phyloP scores from a whole-genome alignment of 306 rosid species.

The Astragalus membranaceus region DNA sequence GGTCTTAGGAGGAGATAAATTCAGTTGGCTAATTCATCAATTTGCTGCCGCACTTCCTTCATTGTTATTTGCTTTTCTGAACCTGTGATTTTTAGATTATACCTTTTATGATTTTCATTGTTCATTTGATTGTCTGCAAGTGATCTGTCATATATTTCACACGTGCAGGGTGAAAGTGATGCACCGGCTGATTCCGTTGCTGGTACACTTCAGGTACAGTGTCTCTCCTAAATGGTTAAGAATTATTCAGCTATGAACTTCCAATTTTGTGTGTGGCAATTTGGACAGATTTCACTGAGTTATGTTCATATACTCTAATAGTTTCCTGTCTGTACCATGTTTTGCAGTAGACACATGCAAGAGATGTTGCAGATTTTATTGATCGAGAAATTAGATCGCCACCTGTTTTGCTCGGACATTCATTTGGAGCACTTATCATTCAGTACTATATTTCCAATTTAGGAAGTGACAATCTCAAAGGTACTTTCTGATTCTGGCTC shows the following conservation, averaged over 20 bases:
- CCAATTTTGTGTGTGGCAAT: neutral
- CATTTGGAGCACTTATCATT: conserved; percentile 85
- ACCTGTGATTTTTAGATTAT: neutral
- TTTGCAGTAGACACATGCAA: conserved; percentile 82
- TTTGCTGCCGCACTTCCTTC: neutral
- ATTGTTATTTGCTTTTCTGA: neutral
- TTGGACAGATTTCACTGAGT: neutral
- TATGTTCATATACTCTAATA: conserved; percentile 13
- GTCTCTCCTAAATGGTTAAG: conserved; percentile 8
- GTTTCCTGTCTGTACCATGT: conserved; percentile 21
- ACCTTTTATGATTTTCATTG: neutral
- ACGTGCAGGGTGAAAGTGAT: conserved; percentile 84
- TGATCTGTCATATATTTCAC: conserved; percentile 15
- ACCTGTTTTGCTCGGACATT: conserved; percentile 79
- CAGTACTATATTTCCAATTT: conserved; percentile 62
- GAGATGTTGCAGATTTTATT: conserved; percentile 78
- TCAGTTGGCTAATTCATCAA: too few relatives aligned
- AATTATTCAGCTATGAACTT: conserved; percentile 1
- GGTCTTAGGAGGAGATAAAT: too few relatives aligned
- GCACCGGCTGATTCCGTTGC: conserved; percentile 62
- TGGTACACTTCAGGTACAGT: conserved; percentile 73
- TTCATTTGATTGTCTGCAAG: neutral
- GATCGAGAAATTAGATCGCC: conserved; percentile 34
- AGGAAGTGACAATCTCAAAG: conserved; percentile 31
- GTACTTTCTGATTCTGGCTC: conserved; percentile 36